Base-by-base conservation (phyloP, 1,284 basidiomycete genomes). In the Coniferiporia weirii region DNA sequence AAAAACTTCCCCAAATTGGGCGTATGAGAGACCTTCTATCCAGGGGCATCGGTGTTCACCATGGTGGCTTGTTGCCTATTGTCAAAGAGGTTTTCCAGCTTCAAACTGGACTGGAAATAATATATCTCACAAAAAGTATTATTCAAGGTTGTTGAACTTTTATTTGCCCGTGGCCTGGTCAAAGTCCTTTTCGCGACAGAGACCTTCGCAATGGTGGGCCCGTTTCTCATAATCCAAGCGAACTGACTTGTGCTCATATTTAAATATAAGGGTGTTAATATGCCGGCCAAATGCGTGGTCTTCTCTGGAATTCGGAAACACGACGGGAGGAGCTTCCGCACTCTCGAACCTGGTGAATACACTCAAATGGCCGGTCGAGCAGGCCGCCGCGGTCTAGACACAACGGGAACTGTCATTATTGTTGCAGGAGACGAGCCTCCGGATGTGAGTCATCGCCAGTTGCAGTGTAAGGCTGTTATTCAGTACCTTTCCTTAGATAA, bases 281-380 rank as follows among this genome's bases (percentile, higher is more conserved):
- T 99, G 97, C 97, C 97, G 13, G 95, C 97, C 1, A 92, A 89
- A 77, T 93, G 89, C 64, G 97, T 99, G 1, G 97, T 98, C 1
- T 99, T 99, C 72, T 95, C 96, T 0, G 87, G 85, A 45, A 97
- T 92, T 55, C 83, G 95, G 56, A 99, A 99, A 71, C 96, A 99
- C 70, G 97, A 99, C 67, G 97, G 97, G 5, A 83, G 85, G 22
- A 89, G 79, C 64, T 99, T 99, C 79, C 85, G 96, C 61, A 91
- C 95, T 47, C 87, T 95, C 32, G 73, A 93, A 3, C 89, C 93
- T 15, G 92, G 92, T 45, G 93, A 96, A 73, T 98, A 98, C 69
- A 99, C 97, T 0, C 97, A 99, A 68, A 99, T 99, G 97, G 95
- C 96, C 15, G 97, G 96, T 4, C 89, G 97, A 67, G 97, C 97